Conservation (phyloP, 1,139 yeast genomes). For the Pichia sp. region DNA sequence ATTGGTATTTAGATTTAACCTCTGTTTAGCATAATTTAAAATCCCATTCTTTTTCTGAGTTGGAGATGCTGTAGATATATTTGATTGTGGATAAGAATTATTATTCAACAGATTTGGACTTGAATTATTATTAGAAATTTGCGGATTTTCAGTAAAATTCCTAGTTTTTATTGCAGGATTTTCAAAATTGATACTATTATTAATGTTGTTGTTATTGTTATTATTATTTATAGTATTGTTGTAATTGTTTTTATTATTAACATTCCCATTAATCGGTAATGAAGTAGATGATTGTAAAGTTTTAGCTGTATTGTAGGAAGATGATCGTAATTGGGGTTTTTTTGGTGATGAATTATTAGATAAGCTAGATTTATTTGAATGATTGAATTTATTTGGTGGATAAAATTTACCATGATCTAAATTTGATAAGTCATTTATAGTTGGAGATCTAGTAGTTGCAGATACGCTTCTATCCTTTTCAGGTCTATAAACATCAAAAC, state of each 20-base stretch:
- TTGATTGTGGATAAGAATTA: no score
- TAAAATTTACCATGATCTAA: neutral
- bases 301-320: slow-evolving; percentile 4
- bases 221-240: no score
- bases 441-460: slow-evolving; percentile 1
- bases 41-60: slow-evolving; percentile 4
- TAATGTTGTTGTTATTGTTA: no score
- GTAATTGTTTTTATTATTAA: no score
- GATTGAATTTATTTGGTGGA: slow-evolving; percentile 9
- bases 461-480: slow-evolving; percentile 13
- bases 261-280: neutral
- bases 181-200: no score
- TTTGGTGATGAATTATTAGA: slow-evolving; percentile 1
- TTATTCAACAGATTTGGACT: slow-evolving; percentile 6
- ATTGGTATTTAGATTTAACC: no score
- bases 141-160: no score
- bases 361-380: slow-evolving; percentile 1
- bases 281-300: neutral
- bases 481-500: slow-evolving; percentile 44
- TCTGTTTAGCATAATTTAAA: slow-evolving; percentile 6
- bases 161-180: no score
- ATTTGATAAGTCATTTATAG: slow-evolving; percentile 3
- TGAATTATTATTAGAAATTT: no score
- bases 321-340: slow-evolving; percentile 1
- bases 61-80: neutral